Conservation (phyloP, 1,284 basidiomycete species). For the Chalciporus sp. region DNA sequence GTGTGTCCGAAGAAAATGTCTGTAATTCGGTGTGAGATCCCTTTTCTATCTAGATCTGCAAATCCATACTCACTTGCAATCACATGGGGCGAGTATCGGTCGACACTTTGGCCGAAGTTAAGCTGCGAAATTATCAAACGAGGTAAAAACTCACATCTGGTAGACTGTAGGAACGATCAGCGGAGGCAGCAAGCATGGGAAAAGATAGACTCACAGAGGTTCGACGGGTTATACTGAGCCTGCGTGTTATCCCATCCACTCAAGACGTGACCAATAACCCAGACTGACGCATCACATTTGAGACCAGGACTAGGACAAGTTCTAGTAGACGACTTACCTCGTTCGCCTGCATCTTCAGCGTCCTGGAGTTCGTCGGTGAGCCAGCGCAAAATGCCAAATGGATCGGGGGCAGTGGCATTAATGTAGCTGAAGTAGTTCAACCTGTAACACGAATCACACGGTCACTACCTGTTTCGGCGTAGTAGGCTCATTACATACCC, state of each 20-base stretch:
- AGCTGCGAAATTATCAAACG: neutral
- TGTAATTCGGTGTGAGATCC: constrained; percentile 26
- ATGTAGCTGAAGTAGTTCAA: constrained; percentile 76
- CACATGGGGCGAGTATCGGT: constrained; percentile 77
- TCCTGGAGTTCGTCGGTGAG: constrained; percentile 80
- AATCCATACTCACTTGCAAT: constrained; percentile 59
- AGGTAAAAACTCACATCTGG: constrained; percentile 53
- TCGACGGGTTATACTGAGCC: constrained; percentile 57
- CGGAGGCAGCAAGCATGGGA: neutral
- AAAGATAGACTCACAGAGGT: constrained; percentile 55
- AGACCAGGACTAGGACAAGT: neutral
- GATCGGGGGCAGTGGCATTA: constrained; percentile 69
- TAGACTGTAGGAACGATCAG: constrained; percentile 48
- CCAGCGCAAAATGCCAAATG: constrained; percentile 75
- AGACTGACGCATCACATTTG: constrained; percentile 46
- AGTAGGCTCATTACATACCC: constrained; percentile 36
- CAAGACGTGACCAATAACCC: constrained; percentile 79
- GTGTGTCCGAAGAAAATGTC: constrained; percentile 81
- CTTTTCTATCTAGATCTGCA: neutral
- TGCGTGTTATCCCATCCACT: constrained; percentile 72
- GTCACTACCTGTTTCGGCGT: neutral
- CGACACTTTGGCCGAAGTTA: constrained; percentile 53
- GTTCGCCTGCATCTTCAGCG: constrained; percentile 67
- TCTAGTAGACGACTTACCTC: constrained; percentile 41
- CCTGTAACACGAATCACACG: constrained; percentile 30